Conservation (phyloP, 2,329 filamentous ascomycete genomes). For the Polychaeton citri region DNA sequence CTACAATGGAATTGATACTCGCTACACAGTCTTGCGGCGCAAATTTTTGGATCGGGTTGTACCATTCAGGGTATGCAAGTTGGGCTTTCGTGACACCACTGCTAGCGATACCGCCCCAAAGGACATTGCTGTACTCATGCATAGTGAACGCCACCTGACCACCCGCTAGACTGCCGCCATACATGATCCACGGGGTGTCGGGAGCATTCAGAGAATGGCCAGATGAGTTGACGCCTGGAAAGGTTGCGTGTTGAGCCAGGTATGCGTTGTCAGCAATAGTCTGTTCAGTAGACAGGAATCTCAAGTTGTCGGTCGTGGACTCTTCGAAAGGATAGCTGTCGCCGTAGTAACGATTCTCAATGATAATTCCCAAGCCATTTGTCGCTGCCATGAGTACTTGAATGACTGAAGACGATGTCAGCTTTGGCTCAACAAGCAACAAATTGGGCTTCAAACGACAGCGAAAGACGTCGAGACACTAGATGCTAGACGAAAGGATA, state of each 20-base stretch:
- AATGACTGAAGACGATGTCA: slow-evolving; percentile 17
- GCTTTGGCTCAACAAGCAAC: no score
- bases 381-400: slow-evolving; percentile 42
- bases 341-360: slow-evolving; percentile 41
- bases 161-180: slow-evolving; percentile 32
- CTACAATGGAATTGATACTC: no score
- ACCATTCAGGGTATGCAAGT: no score
- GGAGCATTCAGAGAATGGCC: slow-evolving; percentile 32
- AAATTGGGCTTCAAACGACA: no score
- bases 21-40: no score
- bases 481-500: no score
- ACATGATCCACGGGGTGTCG: slow-evolving; percentile 33
- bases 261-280: slow-evolving; percentile 40
- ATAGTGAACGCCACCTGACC: slow-evolving; percentile 33
- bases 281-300: slow-evolving; percentile 39
- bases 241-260: slow-evolving; percentile 35
- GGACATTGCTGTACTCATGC: slow-evolving; percentile 33
- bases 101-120: no score
- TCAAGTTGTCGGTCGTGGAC: slow-evolving; percentile 36
- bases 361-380: slow-evolving; percentile 41
- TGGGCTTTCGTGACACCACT: no score
- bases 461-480: no score
- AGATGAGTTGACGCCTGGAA: slow-evolving; percentile 31
- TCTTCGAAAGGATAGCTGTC: slow-evolving; percentile 35
- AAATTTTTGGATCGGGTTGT: no score